These are phyloP conservation scores for Ogataea glucozyma DNA, from an alignment of 805 yeast genomes.

Conservation along the genomic window DNA sequence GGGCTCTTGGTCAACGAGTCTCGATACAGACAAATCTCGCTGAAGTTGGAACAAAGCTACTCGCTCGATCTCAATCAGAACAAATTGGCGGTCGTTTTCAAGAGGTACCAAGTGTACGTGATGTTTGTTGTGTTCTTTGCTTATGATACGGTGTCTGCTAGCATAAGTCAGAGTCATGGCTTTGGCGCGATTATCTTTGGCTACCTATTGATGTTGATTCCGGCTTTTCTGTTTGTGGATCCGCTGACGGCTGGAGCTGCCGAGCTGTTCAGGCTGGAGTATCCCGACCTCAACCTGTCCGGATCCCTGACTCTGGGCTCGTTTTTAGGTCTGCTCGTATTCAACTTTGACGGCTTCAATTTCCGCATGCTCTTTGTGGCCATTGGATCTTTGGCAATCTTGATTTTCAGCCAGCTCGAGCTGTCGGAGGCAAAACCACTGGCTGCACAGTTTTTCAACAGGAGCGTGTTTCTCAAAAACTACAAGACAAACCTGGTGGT, in stretches of 20 bases:
- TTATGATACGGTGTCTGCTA: constrained; percentile 15
- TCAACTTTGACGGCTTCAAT: constrained; percentile 24
- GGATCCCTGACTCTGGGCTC: constrained; percentile 11
- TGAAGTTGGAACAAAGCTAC: constrained; percentile 23
- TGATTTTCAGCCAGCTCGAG: constrained; percentile 34
- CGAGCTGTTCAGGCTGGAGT: neutral
- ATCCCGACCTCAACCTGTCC: constrained; percentile 19
- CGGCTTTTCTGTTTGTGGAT: constrained; percentile 22
- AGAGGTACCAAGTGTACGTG: constrained; percentile 22
- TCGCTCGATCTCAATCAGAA: constrained; percentile 16
- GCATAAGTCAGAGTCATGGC: neutral
- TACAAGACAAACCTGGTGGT: constrained; percentile 28
- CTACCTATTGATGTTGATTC: constrained; percentile 24
- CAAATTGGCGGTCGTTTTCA: constrained; percentile 6
- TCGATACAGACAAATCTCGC: constrained; percentile 16
- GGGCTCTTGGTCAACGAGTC: constrained; percentile 20
- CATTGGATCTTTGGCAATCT: constrained; percentile 32
- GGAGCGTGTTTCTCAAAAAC: constrained; percentile 24
- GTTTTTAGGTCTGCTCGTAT: constrained; percentile 13
- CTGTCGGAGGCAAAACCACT: constrained; percentile 16
- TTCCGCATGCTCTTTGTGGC: constrained; percentile 34
- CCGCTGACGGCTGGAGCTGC: constrained; percentile 14
- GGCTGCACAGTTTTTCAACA: constrained; percentile 24
- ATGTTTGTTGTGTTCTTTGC: constrained; percentile 18
- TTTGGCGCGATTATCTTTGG: constrained; percentile 14